Conservation (phyloP, 2,329 filamentous ascomycete genomes). For the Fusarium newnesense region DNA sequence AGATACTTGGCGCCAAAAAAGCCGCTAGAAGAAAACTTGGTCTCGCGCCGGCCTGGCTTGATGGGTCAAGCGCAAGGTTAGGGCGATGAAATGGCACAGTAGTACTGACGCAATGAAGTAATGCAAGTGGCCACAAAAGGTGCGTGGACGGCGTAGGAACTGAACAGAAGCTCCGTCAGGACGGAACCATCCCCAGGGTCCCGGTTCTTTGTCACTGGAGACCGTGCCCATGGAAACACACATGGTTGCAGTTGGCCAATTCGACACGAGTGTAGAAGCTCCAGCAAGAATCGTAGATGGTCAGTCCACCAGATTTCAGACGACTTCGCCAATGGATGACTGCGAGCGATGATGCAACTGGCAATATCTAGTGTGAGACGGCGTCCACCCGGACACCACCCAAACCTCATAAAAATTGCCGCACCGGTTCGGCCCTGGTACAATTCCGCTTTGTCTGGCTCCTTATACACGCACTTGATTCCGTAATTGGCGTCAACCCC, state of each 20-base stretch:
- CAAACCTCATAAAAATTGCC: conserved; percentile 35
- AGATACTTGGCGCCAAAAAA: conserved; percentile 45
- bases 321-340: neutral
- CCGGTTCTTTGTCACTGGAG: neutral
- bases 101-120: conserved; percentile 5
- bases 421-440: conserved; percentile 25
- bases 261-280: neutral
- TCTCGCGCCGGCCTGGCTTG: neutral
- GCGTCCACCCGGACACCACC: conserved; percentile 5
- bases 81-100: neutral
- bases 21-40: conserved; percentile 25
- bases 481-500: conserved; percentile 27
- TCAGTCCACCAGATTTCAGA: neutral
- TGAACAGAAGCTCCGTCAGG: conserved; percentile 1
- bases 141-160: conserved; percentile 7
- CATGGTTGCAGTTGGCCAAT: neutral
- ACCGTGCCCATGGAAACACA: neutral
- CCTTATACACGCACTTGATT: conserved; percentile 9
- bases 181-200: conserved; percentile 13
- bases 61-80: neutral
- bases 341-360: conserved; percentile 19
- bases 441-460: conserved; percentile 8
- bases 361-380: conserved; percentile 12
- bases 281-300: neutral
- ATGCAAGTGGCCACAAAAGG: conserved; percentile 5